Conservation (phyloP, 352 stramenopile species). For the Phytophthora tubulina region DNA sequence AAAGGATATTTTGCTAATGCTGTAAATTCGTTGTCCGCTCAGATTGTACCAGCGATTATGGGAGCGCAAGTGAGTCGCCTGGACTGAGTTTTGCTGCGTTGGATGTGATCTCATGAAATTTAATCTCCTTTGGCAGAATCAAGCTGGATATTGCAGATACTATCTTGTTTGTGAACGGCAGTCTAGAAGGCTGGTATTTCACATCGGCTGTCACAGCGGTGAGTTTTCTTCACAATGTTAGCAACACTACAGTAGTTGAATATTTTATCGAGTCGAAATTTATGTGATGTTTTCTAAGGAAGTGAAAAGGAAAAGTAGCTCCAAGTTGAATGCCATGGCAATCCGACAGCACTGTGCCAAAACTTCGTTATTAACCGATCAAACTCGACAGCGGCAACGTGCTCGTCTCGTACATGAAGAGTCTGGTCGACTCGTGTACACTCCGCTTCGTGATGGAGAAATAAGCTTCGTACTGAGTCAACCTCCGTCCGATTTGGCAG, state of each 20-base stretch:
- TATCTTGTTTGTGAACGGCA: constrained; percentile 58
- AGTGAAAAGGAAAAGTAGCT: constrained; percentile 54
- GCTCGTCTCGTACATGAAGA: constrained; percentile 51
- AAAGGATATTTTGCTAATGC: not conserved
- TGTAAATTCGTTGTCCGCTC: not conserved
- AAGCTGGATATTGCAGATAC: constrained; percentile 73
- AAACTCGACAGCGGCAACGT: constrained; percentile 14
- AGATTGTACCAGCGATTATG: constrained; percentile 70
- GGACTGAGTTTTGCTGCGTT: not conserved
- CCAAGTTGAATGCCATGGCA: constrained; percentile 26
- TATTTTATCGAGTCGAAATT: not conserved
- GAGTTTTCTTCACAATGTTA: constrained; percentile 5
- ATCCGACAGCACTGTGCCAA: constrained; percentile 54
- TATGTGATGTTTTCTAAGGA: constrained; percentile 38
- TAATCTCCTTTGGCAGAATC: constrained; percentile 33
- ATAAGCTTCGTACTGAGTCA: constrained; percentile 65
- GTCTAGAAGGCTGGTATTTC: constrained; percentile 64
- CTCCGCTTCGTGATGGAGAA: constrained; percentile 62
- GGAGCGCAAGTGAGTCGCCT: constrained; percentile 57
- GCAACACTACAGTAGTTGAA: not conserved
- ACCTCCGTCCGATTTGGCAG: constrained; percentile 53
- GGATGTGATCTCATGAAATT: not conserved
- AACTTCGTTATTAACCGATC: constrained; percentile 10
- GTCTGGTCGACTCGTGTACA: constrained; percentile 45
- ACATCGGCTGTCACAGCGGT: constrained; percentile 67